Base-by-base conservation (phyloP, 352 stramenopile species). In the Pythium grandisporangium region DNA sequence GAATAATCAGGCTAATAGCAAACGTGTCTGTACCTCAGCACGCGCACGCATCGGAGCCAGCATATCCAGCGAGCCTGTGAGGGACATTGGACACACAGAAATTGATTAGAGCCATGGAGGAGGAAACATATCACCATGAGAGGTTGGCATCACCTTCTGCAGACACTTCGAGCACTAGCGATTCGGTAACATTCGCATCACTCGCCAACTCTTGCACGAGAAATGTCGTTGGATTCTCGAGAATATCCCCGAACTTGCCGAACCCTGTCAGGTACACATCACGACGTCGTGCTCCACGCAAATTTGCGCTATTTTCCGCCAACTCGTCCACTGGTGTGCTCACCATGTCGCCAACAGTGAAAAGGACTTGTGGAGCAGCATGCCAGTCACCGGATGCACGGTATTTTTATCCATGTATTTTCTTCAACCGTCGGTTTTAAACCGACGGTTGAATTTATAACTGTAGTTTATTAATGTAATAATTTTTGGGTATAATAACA, bases 251-350 rank as follows among this genome's bases (percentile, higher is more conserved):
- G 40, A 93, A 93, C 55, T 84, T 83, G 59, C 76, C 80, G 29
- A 93, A 93, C 36, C 80, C 76, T 29, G 80, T 93, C 30, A 90
- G 53, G 55, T 81, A 85, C 53, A 88, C 75, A 37, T 76, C 68
- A 34, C 73, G 70, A 30, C 42, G 42, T 44, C 53, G 51, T 14
- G 25, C 32, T 43, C 51, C 51, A 22, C 51, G 51, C 51, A 50
- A 19, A 3, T 30, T 23, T 6, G 23, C 25, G n/a, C 42, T 22
- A 35, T 37, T 24, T 16, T 21, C 30, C n/a, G n/a, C n/a, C n/a
- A n/a, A n/a, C 12, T 34, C 10, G 13, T 13, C 8, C 17, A n/a
- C 17, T 56, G 42, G 23, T 55, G 40, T 36, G 40, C 48, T n/a
- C n/a, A n/a, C n/a, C n/a, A n/a, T n/a, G n/a, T n/a, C n/a, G n/a